Conservation (phyloP, 352 stramenopile species). For the Globisporangium alternatum region DNA sequence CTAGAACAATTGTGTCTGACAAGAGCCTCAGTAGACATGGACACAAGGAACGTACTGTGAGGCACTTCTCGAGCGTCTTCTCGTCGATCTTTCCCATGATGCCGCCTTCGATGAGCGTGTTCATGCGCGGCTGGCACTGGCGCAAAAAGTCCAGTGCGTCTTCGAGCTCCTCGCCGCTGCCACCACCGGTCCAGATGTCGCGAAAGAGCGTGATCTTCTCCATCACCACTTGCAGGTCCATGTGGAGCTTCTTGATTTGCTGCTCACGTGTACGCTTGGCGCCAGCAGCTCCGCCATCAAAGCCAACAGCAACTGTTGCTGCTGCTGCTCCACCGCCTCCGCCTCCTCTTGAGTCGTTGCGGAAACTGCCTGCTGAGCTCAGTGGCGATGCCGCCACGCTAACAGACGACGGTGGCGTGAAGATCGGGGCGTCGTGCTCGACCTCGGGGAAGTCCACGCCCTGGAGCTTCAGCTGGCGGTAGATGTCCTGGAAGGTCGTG, state of each 20-base stretch:
- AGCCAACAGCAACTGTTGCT: background rate
- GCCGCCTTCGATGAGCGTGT: slow-evolving; percentile 83
- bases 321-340: background rate
- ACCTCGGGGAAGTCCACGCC: slow-evolving; percentile 65
- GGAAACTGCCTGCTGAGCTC: slow-evolving; percentile 14
- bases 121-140: slow-evolving; percentile 85
- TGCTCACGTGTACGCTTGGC: slow-evolving; percentile 39
- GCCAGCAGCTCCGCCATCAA: background rate
- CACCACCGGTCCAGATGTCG: slow-evolving; percentile 32
- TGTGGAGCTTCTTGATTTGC: slow-evolving; percentile 70
- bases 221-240: slow-evolving; percentile 62
- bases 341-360: background rate
- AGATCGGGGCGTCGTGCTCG: slow-evolving; percentile 66
- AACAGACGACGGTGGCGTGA: slow-evolving; percentile 50
- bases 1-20: background rate
- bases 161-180: slow-evolving; percentile 46
- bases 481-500: slow-evolving; percentile 70
- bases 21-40: background rate
- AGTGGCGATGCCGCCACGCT: slow-evolving; percentile 5
- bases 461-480: slow-evolving; percentile 74
- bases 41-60: slow-evolving; percentile 49
- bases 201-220: slow-evolving; percentile 64
- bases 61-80: slow-evolving; percentile 69
- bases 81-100: slow-evolving; percentile 86
- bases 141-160: slow-evolving; percentile 78